These are phyloP conservation scores for Thraustochytrium striatum DNA, from an alignment of 352 stramenopile genomes.

Conservation along the genomic window DNA sequence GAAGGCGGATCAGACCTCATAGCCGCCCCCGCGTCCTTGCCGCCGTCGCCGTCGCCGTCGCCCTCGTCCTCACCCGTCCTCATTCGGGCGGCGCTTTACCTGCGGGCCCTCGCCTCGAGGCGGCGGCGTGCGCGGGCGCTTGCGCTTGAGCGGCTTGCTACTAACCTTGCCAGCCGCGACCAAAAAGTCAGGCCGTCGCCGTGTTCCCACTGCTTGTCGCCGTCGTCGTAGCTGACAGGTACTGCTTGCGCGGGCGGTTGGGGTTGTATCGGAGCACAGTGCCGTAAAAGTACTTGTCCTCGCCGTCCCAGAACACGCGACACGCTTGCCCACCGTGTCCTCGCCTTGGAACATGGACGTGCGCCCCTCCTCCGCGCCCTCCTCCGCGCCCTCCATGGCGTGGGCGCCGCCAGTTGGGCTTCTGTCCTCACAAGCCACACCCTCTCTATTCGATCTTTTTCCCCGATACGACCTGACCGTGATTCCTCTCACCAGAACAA, in stretches of 20 bases:
- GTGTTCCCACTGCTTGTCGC: conserved; percentile 38
- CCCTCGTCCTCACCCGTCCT: not conserved
- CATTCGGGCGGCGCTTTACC: not conserved
- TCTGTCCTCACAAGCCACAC: no score
- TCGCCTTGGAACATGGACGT: conserved; percentile 6
- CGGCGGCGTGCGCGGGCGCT: conserved; percentile 26
- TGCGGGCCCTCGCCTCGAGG: not conserved
- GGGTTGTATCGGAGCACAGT: conserved; percentile 19
- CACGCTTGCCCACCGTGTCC: conserved; percentile 19
- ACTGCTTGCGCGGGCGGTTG: conserved; percentile 5
- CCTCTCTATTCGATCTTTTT: no score
- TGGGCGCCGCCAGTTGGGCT: no score
- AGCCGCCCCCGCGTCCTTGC: not conserved
- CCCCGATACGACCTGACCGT: no score
- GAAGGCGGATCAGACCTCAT: not conserved
- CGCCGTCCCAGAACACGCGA: conserved; percentile 45
- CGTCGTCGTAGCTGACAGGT: conserved; percentile 42
- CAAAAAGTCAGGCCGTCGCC: conserved; percentile 34
- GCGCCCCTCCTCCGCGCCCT: not conserved
- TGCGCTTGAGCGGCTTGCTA: conserved; percentile 29
- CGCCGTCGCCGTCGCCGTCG: not conserved
- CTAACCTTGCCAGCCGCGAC: not conserved
- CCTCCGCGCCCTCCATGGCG: no score
- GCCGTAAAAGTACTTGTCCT: conserved; percentile 36
- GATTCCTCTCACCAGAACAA: no score